Percentiles rank a stretch among this genome's conserved stretches.
Conservation (phyloP, 2,329 filamentous ascomycete genomes). For the Calonectria crousiana region DNA sequence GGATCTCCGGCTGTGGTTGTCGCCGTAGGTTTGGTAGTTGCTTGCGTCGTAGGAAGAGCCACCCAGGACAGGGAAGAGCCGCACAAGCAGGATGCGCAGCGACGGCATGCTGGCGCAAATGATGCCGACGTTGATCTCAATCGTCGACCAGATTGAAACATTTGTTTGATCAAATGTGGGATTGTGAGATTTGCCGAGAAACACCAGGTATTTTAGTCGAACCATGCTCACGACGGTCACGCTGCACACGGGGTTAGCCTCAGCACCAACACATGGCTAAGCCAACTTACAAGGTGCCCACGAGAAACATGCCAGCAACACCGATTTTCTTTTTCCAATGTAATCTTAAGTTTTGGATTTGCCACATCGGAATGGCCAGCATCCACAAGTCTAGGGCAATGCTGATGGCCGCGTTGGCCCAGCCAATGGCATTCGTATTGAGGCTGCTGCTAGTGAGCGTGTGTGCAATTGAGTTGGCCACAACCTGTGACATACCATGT, state of each 20-base stretch:
- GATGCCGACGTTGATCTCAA: constrained; percentile 53
- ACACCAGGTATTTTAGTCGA: constrained; percentile 44
- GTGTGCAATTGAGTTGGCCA: neutral
- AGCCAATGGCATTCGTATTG: constrained; percentile 54
- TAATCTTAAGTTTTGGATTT: constrained; percentile 49
- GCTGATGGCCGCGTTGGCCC: constrained; percentile 57
- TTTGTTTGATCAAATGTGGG: constrained; percentile 47
- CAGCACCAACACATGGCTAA: neutral
- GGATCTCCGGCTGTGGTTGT: constrained; percentile 38
- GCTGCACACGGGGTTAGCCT: constrained; percentile 25
- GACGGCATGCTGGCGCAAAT: constrained; percentile 52
- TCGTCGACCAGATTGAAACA: constrained; percentile 49
- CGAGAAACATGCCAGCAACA: constrained; percentile 57
- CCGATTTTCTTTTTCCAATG: constrained; percentile 58
- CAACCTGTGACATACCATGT: constrained; percentile 45
- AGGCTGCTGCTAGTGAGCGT: constrained; percentile 36
- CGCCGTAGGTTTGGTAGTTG: constrained; percentile 39
- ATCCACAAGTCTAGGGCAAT: constrained; percentile 58
- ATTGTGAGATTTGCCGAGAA: constrained; percentile 44
- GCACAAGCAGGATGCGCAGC: constrained; percentile 45
- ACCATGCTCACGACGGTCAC: constrained; percentile 49
- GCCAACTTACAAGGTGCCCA: constrained; percentile 54
- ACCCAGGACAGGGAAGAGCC: constrained; percentile 44
- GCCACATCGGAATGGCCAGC: constrained; percentile 54
- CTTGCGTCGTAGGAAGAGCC: constrained; percentile 41